Conservation (phyloP, 2,329 filamentous ascomycete genomes). For the Neopestalotiopsis rosae region DNA sequence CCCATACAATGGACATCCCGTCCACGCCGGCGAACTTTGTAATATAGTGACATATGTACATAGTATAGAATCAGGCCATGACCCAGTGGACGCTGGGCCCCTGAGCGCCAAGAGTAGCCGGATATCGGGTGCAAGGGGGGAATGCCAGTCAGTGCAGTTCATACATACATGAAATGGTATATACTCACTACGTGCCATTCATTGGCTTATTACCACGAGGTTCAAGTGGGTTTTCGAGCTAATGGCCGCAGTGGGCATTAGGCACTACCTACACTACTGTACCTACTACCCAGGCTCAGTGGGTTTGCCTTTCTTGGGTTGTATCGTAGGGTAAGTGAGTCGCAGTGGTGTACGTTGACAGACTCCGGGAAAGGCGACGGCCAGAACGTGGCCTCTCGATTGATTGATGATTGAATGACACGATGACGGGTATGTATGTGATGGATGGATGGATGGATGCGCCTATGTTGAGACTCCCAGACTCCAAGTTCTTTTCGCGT, state of each 20-base stretch:
- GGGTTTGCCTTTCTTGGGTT: background rate
- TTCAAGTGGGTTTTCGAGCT: background rate
- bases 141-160: background rate
- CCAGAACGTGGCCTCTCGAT: background rate
- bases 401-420: background rate
- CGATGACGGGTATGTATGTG: background rate
- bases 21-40: background rate
- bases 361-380: background rate
- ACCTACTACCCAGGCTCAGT: background rate
- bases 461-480: too few relatives aligned
- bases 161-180: background rate
- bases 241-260: background rate
- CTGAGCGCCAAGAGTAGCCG: background rate
- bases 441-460: constrained; percentile 1
- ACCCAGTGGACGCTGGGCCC: background rate
- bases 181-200: background rate
- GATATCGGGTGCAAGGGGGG: constrained; percentile 7
- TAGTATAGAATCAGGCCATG: constrained; percentile 1
- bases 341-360: too few relatives aligned
- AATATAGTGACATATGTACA: constrained; percentile 1
- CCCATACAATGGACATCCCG: constrained; percentile 1
- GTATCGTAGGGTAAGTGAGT: background rate
- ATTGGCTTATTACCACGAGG: background rate
- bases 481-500: background rate
- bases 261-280: background rate